These are phyloP conservation scores for Artemisia tridentata DNA, from an alignment of 129 eudicot species.

Conservation along the genomic window DNA sequence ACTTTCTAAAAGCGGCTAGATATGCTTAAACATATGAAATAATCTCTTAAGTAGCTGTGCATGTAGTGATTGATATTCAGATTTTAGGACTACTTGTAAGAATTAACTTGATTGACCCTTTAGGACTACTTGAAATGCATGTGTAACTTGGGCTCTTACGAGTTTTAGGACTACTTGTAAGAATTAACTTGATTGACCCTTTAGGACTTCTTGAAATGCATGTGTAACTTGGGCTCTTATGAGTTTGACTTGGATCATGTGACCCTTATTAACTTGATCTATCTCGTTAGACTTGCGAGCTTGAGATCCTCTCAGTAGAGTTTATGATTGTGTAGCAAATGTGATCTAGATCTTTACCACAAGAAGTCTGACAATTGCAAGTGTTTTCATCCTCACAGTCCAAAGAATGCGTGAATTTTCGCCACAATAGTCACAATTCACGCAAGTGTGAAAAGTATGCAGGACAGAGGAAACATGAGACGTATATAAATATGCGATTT, in stretches of 20 bases:
- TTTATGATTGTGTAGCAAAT: neutral
- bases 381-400: no score
- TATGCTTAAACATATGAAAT: constrained; percentile 25
- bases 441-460: no score
- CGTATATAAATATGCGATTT: no score
- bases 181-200: constrained; percentile 19
- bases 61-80: neutral
- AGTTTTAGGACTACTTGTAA: constrained; percentile 23
- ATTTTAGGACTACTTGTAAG: constrained; percentile 26
- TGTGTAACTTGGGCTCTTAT: constrained; percentile 4
- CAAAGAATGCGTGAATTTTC: no score
- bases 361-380: no score
- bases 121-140: constrained; percentile 22
- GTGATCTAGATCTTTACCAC: no score
- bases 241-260: constrained; percentile 16
- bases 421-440: no score
- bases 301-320: neutral
- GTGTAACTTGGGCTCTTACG: constrained; percentile 8
- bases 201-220: constrained; percentile 21
- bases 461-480: no score
- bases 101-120: constrained; percentile 15
- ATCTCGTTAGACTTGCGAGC: neutral
- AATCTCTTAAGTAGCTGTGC: constrained; percentile 15
- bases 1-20: constrained; percentile 91
- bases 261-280: constrained; percentile 6